These are phyloP conservation scores for Combretum micranthum DNA, from an alignment of 345 rosid species.

Conservation along the genomic window DNA sequence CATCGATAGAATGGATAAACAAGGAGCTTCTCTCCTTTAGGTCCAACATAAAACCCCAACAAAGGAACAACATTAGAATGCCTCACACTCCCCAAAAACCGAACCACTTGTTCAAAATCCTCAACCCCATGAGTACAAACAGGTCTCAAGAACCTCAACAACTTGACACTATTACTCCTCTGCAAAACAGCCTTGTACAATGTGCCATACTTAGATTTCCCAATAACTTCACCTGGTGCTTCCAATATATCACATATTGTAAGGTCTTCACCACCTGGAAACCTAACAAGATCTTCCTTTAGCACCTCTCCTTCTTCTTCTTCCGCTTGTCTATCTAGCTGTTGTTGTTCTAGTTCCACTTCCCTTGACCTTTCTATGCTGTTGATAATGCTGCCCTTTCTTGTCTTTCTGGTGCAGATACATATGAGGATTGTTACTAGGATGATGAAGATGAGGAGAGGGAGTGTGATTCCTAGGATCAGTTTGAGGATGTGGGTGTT, in stretches of 20 bases:
- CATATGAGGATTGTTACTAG: slow-evolving; percentile 17
- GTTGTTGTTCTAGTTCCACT: slow-evolving; percentile 25
- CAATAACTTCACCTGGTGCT: slow-evolving; percentile 94
- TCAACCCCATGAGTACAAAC: slow-evolving; percentile 40
- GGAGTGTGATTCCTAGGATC: slow-evolving; percentile 32
- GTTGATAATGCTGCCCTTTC: neutral
- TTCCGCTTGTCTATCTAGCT: slow-evolving; percentile 24
- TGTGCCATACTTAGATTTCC: slow-evolving; percentile 83
- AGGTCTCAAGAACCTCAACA: slow-evolving; percentile 85
- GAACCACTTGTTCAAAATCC: slow-evolving; percentile 46
- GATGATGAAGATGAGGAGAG: slow-evolving; percentile 32
- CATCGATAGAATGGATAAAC: slow-evolving; percentile 60
- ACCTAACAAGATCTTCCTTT: slow-evolving; percentile 53
- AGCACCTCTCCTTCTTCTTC: slow-evolving; percentile 16
- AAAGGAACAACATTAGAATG: slow-evolving; percentile 84
- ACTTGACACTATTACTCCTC: slow-evolving; percentile 38
- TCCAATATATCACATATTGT: slow-evolving; percentile 76
- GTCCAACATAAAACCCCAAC: slow-evolving; percentile 78
- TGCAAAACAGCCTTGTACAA: slow-evolving; percentile 72
- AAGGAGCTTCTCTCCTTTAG: slow-evolving; percentile 91
- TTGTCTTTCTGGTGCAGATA: slow-evolving; percentile 23
- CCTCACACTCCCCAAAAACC: slow-evolving; percentile 48
- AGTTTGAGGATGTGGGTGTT: slow-evolving; percentile 38
- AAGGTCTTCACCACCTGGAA: slow-evolving; percentile 64
- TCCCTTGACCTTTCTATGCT: slow-evolving; percentile 2